Percentiles rank a stretch among this genome's conserved stretches.
Evolutionary conservation across 495 filamentous ascomycete genomes (phyloP).

Genomic region (Podospora fimiseda): DNA sequence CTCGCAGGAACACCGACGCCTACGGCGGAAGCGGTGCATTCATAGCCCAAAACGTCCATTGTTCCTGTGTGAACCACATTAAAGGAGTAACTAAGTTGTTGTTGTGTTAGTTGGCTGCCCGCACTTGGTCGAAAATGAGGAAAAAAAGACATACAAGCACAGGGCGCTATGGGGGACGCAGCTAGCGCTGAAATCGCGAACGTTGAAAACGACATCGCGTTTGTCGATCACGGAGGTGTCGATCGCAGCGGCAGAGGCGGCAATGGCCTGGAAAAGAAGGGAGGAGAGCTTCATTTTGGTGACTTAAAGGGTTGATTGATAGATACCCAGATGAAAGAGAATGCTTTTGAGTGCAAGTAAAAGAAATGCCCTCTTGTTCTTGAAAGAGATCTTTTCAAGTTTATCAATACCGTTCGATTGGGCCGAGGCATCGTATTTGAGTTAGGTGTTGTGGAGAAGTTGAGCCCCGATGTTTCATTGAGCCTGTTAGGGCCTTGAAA

Average conservation of each 20-base stretch:
- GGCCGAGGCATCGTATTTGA: neutral
- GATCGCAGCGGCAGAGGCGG: neutral
- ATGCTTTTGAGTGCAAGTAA: neutral
- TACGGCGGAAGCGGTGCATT: constrained; percentile 16
- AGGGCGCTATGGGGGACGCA: constrained; percentile 28
- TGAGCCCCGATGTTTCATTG: neutral
- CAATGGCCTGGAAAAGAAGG: neutral
- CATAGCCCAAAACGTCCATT: constrained; percentile 22
- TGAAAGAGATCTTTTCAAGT: too few species aligned
- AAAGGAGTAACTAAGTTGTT: constrained; percentile 21
- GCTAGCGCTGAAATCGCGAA: constrained; percentile 22
- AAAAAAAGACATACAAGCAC: constrained; percentile 18
- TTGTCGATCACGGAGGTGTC: neutral
- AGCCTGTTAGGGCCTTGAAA: neutral
- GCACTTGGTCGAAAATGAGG: neutral
- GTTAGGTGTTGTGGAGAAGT: neutral
- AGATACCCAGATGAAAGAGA: neutral
- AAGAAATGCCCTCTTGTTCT: neutral
- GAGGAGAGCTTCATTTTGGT: constrained; percentile 4
- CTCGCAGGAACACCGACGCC: constrained; percentile 9
- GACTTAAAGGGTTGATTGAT: neutral
- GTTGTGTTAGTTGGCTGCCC: neutral
- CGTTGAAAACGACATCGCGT: constrained; percentile 13
- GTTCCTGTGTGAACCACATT: constrained; percentile 22
- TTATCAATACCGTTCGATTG: too few species aligned